phyloP scores from a whole-genome alignment of 441 rosid genomes.

The Pelargonium fulgidum region DNA sequence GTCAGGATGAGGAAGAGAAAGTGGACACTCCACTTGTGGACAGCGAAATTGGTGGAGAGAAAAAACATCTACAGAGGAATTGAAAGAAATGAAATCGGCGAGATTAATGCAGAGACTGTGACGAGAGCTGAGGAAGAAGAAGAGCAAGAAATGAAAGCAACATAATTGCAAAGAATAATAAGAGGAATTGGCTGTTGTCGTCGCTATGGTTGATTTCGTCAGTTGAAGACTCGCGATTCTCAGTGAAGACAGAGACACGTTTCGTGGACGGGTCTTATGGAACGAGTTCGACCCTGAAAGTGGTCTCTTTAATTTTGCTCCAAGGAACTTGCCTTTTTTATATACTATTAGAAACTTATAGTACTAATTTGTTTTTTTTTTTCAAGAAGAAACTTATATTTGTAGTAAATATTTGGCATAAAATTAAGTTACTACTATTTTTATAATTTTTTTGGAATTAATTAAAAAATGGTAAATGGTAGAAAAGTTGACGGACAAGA shows the following conservation, averaged over 20 bases:
- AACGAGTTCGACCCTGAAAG: not conserved
- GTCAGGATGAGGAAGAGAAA: not conserved
- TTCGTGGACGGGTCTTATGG: not conserved
- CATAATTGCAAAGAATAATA: not conserved
- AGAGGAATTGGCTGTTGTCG: not conserved
- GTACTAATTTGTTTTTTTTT: too few relatives aligned
- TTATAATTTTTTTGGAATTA: too few relatives aligned
- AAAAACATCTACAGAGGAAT: not conserved
- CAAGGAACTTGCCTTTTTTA: not conserved
- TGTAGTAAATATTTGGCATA: too few relatives aligned
- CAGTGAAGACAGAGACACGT: not conserved
- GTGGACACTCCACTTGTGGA: not conserved
- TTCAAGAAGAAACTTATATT: not conserved
- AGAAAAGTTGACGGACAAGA: too few relatives aligned
- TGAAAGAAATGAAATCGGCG: too few relatives aligned
- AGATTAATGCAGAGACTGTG: too few relatives aligned
- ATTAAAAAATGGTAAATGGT: too few relatives aligned
- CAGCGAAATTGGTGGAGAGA: constrained; percentile 1
- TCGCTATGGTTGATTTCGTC: not conserved
- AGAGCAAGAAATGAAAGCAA: not conserved
- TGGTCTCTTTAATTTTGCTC: not conserved
- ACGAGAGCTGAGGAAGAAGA: not conserved
- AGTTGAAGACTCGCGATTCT: not conserved
- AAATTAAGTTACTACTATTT: too few relatives aligned
- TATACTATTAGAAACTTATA: too few relatives aligned